Base-by-base conservation (phyloP, 495 filamentous ascomycete genomes). In the Chaetomium cochliodes region DNA sequence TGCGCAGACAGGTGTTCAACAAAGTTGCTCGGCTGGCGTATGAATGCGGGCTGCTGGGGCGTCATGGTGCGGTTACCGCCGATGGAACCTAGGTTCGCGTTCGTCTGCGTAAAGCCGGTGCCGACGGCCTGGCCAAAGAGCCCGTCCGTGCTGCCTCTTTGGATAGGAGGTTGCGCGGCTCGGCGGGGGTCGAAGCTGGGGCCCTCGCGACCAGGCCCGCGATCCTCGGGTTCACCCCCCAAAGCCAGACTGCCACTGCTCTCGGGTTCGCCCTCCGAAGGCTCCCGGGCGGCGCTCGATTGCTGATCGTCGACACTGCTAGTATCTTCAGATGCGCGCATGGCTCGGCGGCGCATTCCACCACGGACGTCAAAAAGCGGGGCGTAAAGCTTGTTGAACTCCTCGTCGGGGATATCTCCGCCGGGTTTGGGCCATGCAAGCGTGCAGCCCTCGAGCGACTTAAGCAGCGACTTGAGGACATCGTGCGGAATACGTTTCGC, bases 181-280 rank as follows among this genome's bases (percentile, higher is more conserved):
- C 79, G 69, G 49, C 81, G 78, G 22, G 78, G 75, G 50, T 83
- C 78, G 37, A 77, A 82, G 15, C 82, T 81, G 65, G 86, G 81
- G 26, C 77, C 68, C 52, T 85, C 82, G 47, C 83, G 83, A 51
- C 70, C 71, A 49, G 76, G 78, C 15, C 85, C 84, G 63, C 84
- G 82, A 67, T 92, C 92, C 69, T 97, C 93, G 0, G 92, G 92
- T 69, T 96, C 92, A 11, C 93, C 93, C 59, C 93, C 93, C 20
- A 97, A 82, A 60, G 93, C 92, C 41, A 96, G 81, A 71, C 93
- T 97, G 13, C 80, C 80, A 53, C 92, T 91, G 72, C 88, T 91
- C 70, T 92, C 91, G 3, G 86, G 85, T 52, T 85, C 82, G 46
- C 73, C 77, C 52, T 82, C 80, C 0, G 80, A 80, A 7, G 76